Evolutionary conservation across 495 filamentous ascomycete species (phyloP).

Genomic region (Entonaema liquescens): DNA sequence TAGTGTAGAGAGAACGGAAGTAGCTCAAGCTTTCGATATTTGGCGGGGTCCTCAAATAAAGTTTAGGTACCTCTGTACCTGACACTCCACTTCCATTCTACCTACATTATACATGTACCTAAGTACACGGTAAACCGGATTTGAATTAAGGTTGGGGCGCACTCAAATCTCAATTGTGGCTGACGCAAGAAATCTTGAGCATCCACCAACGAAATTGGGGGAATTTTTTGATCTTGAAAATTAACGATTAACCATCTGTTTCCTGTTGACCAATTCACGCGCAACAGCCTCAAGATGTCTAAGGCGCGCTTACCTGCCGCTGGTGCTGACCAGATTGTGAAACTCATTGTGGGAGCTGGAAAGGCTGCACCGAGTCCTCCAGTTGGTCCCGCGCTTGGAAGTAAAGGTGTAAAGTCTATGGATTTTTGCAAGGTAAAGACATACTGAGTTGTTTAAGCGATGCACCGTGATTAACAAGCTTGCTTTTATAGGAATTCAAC

Average conservation of each 20-base stretch:
- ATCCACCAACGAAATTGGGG: not conserved
- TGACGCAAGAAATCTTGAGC: not conserved
- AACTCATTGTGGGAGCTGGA: conserved; percentile 97
- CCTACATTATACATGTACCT: not conserved
- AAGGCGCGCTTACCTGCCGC: conserved; percentile 68
- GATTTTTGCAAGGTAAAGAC: conserved; percentile 94
- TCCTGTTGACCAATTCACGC: not conserved
- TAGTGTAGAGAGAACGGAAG: conserved; percentile 21
- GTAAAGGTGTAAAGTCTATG: conserved; percentile 99
- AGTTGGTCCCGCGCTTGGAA: conserved; percentile 94
- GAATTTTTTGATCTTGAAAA: not conserved
- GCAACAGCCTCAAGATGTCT: conserved; percentile 72
- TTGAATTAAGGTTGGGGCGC: not conserved
- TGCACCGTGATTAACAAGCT: conserved; percentile 7
- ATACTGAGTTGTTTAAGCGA: not conserved
- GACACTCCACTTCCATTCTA: conserved; percentile 4
- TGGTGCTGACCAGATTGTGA: conserved; percentile 82
- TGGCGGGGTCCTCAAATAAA: conserved; percentile 37
- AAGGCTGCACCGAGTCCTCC: conserved; percentile 96
- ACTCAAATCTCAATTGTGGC: conserved; percentile 25
- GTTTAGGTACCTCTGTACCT: conserved; percentile 4
- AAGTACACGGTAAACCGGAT: not conserved
- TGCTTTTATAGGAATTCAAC: conserved; percentile 85
- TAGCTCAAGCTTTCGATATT: conserved; percentile 38
- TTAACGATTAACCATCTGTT: conserved; percentile 7